Base-by-base conservation (phyloP, 306 rosid genomes). In the Quercus suber region DNA sequence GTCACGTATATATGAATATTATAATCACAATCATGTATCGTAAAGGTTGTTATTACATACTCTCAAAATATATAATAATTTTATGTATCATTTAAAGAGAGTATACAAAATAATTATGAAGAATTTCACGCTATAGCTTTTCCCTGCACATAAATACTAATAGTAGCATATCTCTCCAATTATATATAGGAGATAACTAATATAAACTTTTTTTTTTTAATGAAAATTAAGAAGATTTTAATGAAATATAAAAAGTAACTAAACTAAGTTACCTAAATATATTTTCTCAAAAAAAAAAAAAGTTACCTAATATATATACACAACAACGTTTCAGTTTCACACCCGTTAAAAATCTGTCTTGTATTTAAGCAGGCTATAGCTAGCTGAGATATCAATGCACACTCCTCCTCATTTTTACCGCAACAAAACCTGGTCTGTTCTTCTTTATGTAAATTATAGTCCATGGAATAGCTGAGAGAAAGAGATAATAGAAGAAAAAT, bases 21-120 rank as follows among this genome's bases (percentile, higher is more conserved):
- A 41, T 41, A 41, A 41, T 41, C 3, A 41, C 8, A 41, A 41
- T 0, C 3, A 37, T 37, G 45, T 37, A 7, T 41, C 0, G 45
- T 41, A 8, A 8, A 0, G 0, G 0, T 0, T 41, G 1, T 41
- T 41, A 41, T 41, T 41, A 0, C 0, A 41, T 41, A 41, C 3
- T 8, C 1, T 41, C 0, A 8, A 41, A 41, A 0, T 41, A 8
- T 8, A 8, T 0, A 41, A 41, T 41, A 41, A 41, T 41, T 41
- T 41, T 8, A 0, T 41, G 0, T 41, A 8, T 7, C 11, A 41
- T 41, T 49, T 3, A 49, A 13, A 49, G 5, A 49, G 1, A 49
- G 5, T 3, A 1, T 49, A 11, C 15, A 12, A 3, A 11, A 49
- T 49, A 12, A 49, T 49, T 13, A 12, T 10, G 53, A 12, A 1